phyloP scores from a whole-genome alignment of 2,329 filamentous ascomycete species.

The Xylaria sp. region DNA sequence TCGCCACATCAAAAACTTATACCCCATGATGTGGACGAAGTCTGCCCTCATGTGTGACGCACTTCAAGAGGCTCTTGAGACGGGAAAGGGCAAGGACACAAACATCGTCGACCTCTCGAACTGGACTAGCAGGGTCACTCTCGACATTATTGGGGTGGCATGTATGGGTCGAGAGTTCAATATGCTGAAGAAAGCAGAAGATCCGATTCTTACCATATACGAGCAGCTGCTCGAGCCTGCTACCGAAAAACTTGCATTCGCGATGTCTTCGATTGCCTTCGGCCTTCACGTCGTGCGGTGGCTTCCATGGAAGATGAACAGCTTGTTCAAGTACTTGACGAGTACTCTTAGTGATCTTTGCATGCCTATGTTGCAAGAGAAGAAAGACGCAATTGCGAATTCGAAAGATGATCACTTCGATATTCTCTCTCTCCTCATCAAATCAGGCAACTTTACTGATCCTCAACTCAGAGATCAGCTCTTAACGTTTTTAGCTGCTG shows the following conservation, averaged over 20 bases:
- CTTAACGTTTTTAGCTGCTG: constrained; percentile 66
- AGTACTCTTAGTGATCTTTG: constrained; percentile 55
- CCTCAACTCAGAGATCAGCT: constrained; percentile 64
- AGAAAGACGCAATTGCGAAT: constrained; percentile 56
- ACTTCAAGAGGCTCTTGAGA: constrained; percentile 54
- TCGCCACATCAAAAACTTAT: constrained; percentile 75
- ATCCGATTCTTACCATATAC: constrained; percentile 59
- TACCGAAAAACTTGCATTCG: constrained; percentile 59
- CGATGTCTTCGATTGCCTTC: constrained; percentile 44
- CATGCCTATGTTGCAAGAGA: constrained; percentile 59
- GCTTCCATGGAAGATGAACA: constrained; percentile 61
- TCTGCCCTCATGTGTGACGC: constrained; percentile 50
- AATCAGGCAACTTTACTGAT: constrained; percentile 64
- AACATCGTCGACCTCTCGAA: constrained; percentile 53
- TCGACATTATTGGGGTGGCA: constrained; percentile 70
- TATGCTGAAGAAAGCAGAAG: constrained; percentile 51
- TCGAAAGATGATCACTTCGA: constrained; percentile 64
- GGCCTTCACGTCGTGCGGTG: constrained; percentile 46
- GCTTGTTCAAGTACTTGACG: constrained; percentile 53
- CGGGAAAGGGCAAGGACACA: constrained; percentile 35
- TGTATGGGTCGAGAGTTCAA: constrained; percentile 67
- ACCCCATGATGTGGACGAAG: constrained; percentile 76
- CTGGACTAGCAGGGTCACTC: constrained; percentile 65
- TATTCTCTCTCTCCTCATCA: constrained; percentile 69
- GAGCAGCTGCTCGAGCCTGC: constrained; percentile 59